phyloP scores from a whole-genome alignment of 257 asterid genomes.

The Misopates orontium region DNA sequence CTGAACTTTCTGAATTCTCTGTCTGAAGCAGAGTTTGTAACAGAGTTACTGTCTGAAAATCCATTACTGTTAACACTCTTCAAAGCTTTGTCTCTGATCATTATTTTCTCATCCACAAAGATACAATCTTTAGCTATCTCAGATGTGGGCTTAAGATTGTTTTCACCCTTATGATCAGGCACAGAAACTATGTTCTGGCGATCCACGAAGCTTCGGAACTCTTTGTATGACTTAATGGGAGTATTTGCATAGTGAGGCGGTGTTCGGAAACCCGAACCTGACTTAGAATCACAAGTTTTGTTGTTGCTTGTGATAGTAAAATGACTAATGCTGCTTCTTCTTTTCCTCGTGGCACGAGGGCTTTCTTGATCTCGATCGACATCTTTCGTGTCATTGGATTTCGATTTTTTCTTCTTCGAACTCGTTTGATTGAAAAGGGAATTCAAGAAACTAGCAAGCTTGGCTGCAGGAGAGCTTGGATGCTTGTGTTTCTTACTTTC shows the following conservation, averaged over 20 bases:
- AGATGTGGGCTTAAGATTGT: too few relatives aligned
- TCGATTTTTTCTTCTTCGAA: constrained; percentile 57
- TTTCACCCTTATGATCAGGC: not conserved
- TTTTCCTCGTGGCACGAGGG: constrained; percentile 62
- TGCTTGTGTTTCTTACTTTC: constrained; percentile 53
- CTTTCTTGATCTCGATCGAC: constrained; percentile 37
- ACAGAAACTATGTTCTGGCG: constrained; percentile 27
- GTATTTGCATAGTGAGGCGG: constrained; percentile 47
- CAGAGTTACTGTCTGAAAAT: constrained; percentile 27
- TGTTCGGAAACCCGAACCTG: constrained; percentile 48
- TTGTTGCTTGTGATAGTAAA: constrained; percentile 30
- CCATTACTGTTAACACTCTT: constrained; percentile 25
- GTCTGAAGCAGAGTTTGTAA: not conserved
- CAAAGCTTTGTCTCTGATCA: not conserved
- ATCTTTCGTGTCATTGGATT: constrained; percentile 26
- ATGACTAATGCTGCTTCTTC: constrained; percentile 82
- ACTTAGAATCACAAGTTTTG: constrained; percentile 28
- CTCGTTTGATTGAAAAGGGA: constrained; percentile 65
- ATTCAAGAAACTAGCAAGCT: constrained; percentile 68
- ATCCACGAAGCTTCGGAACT: constrained; percentile 33
- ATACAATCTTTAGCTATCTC: too few relatives aligned
- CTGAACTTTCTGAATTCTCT: constrained; percentile 39
- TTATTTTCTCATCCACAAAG: constrained; percentile 30
- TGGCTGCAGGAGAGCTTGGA: constrained; percentile 89
- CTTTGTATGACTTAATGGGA: constrained; percentile 50